Evolutionary conservation across 1,284 basidiomycete genomes (phyloP), one percentile per base, ranked within the genome.

Genomic region (Malassezia dermatis): DNA sequence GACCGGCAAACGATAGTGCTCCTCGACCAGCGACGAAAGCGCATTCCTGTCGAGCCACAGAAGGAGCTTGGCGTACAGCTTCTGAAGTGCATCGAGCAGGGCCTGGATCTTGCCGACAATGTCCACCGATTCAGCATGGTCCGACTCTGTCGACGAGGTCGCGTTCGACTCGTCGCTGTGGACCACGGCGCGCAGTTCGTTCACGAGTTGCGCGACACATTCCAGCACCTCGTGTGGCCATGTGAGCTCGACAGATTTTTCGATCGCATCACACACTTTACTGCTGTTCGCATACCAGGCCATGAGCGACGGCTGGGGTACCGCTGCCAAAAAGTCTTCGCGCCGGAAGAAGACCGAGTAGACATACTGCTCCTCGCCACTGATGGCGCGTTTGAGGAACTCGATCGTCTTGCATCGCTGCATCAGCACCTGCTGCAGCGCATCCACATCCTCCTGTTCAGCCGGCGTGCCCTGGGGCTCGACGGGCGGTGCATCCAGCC

Each of bases 1-100:
- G 19, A 49, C 48, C 6, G 48, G 48, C 17, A 13, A 11, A 12
- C 24, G 17, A 26, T 35, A 30, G 15, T 17, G 24, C n/a, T 31
- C 23, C 17, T 37, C 48, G 17, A 35, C 27, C 27, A 49, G 27
- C 31, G 31, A 23, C 11, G 23, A 23, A 7, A 42, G 40, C 39
- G 30, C 11, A n/a, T 42, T 40, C 30, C 13, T 27, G 15, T 55
- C 53, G 10, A 55, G 39, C 30, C 53, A 55, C 11, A 40, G 23
- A 6, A 55, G 40, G 2, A 55, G 48, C 53, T 55, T 55, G 40
- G 47, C 47, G 30, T 55, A 55, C 11, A 55, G n/a, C 41, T 31
- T 48, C 26, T 34, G 15, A 41, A 55, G 21, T 24, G 35, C 41
- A 34, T 42, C 53, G 12, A 55, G 43, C 5, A 55, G 12, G 10